Evolutionary conservation across 306 rosid species (phyloP).

Genomic region (Purshia tridentata): DNA sequence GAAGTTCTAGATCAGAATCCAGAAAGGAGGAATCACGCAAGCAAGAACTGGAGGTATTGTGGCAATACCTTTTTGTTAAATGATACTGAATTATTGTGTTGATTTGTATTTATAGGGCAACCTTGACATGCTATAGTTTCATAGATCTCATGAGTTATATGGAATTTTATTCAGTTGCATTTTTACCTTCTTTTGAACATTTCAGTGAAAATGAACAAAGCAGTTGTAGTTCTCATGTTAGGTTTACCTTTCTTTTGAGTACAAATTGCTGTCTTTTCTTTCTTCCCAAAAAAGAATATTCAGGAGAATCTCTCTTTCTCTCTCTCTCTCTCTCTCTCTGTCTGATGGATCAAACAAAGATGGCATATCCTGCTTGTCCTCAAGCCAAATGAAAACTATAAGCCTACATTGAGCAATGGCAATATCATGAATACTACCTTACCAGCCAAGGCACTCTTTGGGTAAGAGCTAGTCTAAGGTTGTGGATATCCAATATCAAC

Average conservation of each 20-base stretch:
- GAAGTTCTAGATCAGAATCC: slow-evolving; percentile 90
- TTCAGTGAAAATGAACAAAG: not conserved
- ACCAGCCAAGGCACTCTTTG: slow-evolving; percentile 8
- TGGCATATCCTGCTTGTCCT: not conserved
- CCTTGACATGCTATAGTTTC: slow-evolving; percentile 8
- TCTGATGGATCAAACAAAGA: not conserved
- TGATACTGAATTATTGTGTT: not conserved
- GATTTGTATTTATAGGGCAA: not conserved
- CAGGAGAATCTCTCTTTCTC: not conserved
- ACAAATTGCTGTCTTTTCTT: not conserved
- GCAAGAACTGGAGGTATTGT: slow-evolving; percentile 76
- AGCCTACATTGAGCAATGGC: slow-evolving; percentile 1
- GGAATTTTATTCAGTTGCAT: not conserved
- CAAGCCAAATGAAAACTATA: slow-evolving; percentile 2
- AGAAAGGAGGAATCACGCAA: slow-evolving; percentile 82
- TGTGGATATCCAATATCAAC: slow-evolving; percentile 10
- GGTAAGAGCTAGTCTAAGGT: slow-evolving; percentile 11
- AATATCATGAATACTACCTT: slow-evolving; percentile 2
- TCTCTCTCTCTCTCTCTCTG: not conserved
- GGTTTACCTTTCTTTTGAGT: not conserved
- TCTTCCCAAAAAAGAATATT: not conserved
- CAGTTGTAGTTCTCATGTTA: not conserved
- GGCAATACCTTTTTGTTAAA: slow-evolving; percentile 5
- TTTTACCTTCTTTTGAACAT: not conserved
- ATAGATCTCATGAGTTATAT: not conserved